Evolutionary conservation across 441 rosid genomes (phyloP), one percentile per base, ranked within the genome.

Genomic region (Erysimum cheiri): DNA sequence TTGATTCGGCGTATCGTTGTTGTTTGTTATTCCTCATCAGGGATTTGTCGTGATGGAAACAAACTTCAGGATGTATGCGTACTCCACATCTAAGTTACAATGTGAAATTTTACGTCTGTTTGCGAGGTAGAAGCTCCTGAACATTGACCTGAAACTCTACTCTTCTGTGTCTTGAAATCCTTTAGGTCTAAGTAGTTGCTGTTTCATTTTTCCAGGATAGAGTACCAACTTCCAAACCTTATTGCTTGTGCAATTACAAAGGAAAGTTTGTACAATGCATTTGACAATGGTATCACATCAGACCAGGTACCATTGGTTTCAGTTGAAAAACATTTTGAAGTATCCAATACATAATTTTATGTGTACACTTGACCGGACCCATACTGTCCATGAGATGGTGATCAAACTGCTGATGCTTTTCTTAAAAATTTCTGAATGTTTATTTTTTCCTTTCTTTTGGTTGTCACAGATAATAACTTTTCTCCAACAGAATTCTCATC

Each of bases 201-300:
- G 32, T 47, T 60, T 61, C 64, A 26, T 56, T 37, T 58, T 49
- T 86, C 69, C 88, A 94, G 99, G 88, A 77, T 94, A 60, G 97
- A 94, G 62, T 94, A 92, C 81, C 97, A 88, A 78, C 96, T 92
- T 64, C 99, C 98, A 48, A 94, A 94, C 78, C 99, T 94, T 60
- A 87, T 92, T 43, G 98, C 93, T 55, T 84, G 81, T 46, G 93
- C 96, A 71, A 86, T 94, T 70, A 88, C 99, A 63, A 92, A 90
- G 80, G 98, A 94, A 79, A 92, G 94, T 70, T 83, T 92, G 89
- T 88, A 87, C 75, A 79, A 47, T 76, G 99, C 98, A 60, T 95
- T 90, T 78, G 92, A 90, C 70, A 88, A 92, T 82, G 99, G 98
- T 67, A 95, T 95, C 78, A 81, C 93, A 7, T 79, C 89, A 43